Base-by-base conservation (phyloP, 768 basidiomycete genomes). In the Pisolithus marmoratus region DNA sequence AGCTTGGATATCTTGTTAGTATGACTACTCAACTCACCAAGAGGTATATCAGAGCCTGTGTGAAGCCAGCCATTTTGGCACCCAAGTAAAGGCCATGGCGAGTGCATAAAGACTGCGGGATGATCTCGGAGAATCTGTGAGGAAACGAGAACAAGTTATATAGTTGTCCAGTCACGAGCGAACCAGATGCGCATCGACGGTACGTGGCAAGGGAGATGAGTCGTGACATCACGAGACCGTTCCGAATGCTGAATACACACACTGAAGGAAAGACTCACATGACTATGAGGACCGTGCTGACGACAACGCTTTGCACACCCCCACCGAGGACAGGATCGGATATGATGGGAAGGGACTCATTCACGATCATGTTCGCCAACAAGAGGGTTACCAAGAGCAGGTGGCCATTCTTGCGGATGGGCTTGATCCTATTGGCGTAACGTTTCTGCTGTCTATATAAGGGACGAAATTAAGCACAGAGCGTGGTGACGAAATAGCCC, bases 91-190 rank as follows among this genome's bases (percentile, higher is more conserved):
- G 78, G 20, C 93, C 93, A 72, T 92, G 86, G 36, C 92, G 86
- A 20, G 90, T 90, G 67, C 90, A 95, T n/a, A 94, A 73, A 1
- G 89, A 90, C 62, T 95, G 92, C 0, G 92, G 92, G 55, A 94
- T 94, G 56, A 94, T 90, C 71, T 94, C 91, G 23, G 91, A 74
- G 65, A 94, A 94, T 53, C 90, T 94, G 59, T 36, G 51, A 38
- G 40, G 45, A 37, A 49, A 47, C 24, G 17, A 24, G 48, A 38
- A 58, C 26, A 62, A 50, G n/a, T 36, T 42, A 4, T 37, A 14
- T 50, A 5, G 15, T 15, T 4, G 23, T n/a, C 22, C 8, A 6
- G 19, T 23, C 19, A 41, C 40, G 29, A 29, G 11, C 29, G 29
- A 29, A 29, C 8, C 7, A 23, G 23, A 23, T 9, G n/a, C 9